phyloP scores from a whole-genome alignment of 495 filamentous ascomycete species.

The Penicillium canescens region DNA sequence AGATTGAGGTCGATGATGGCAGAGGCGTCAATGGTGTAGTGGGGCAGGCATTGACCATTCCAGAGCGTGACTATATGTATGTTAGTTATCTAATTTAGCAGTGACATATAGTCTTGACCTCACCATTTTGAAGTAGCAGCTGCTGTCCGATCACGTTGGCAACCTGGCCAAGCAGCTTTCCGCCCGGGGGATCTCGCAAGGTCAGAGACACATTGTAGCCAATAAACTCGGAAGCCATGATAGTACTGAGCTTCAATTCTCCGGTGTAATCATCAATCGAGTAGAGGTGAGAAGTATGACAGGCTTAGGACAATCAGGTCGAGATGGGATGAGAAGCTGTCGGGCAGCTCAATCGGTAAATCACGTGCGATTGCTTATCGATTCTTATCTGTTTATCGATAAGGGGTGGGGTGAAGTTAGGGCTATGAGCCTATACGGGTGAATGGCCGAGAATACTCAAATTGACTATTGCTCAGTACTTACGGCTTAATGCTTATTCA shows the following conservation, averaged over 20 bases:
- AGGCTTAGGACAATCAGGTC: not conserved
- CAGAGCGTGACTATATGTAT: conserved; percentile 41
- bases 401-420: conserved; percentile 10
- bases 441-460: too few species aligned
- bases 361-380: conserved; percentile 9
- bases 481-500: too few species aligned
- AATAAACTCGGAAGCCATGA: conserved; percentile 71
- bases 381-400: conserved; percentile 13
- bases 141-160: conserved; percentile 70
- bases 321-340: not conserved
- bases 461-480: too few species aligned
- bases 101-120: conserved; percentile 8
- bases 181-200: conserved; percentile 63
- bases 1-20: conserved; percentile 58
- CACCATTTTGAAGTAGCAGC: conserved; percentile 79
- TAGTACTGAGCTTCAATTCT: conserved; percentile 6
- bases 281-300: not conserved
- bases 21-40: conserved; percentile 54
- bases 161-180: conserved; percentile 71
- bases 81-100: not conserved
- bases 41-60: conserved; percentile 46
- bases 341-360: conserved; percentile 5
- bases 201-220: conserved; percentile 78
- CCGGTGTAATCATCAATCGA: conserved; percentile 11
- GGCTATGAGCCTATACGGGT: not conserved